phyloP scores from a whole-genome alignment of 345 rosid genomes.

The Arabis alpina region DNA sequence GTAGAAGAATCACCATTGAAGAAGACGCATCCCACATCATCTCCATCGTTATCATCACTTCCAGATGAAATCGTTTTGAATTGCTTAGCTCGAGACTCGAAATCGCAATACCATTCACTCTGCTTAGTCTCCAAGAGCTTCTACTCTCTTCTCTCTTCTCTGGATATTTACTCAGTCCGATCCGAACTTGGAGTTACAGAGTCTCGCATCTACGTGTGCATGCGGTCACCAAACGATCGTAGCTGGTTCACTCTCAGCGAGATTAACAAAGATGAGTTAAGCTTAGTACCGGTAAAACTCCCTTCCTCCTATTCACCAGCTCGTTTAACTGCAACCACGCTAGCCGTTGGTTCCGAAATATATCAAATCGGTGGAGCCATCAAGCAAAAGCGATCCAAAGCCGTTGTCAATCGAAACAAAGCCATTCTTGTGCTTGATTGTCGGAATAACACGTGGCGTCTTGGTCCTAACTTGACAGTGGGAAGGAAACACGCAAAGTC shows the following conservation, averaged over 20 bases:
- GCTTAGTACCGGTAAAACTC: background rate
- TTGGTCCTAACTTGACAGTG: slow-evolving; percentile 54
- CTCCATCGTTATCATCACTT: slow-evolving; percentile 15
- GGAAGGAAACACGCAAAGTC: slow-evolving; percentile 59
- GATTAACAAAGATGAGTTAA: background rate
- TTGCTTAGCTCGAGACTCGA: slow-evolving; percentile 61
- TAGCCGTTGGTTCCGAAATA: slow-evolving; percentile 50
- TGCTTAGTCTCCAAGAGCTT: slow-evolving; percentile 60
- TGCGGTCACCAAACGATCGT: no score
- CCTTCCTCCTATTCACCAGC: background rate
- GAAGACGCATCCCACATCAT: no score
- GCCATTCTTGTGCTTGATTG: slow-evolving; percentile 64
- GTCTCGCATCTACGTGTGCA: slow-evolving; percentile 55
- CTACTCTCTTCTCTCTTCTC: slow-evolving; percentile 54
- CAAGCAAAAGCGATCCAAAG: slow-evolving; percentile 30
- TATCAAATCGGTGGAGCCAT: slow-evolving; percentile 61
- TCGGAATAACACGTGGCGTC: slow-evolving; percentile 60
- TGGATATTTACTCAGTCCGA: slow-evolving; percentile 57
- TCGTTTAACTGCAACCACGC: slow-evolving; percentile 26
- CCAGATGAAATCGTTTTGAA: slow-evolving; percentile 62
- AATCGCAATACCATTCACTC: slow-evolving; percentile 54
- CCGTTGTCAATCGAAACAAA: no score
- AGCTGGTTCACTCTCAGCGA: slow-evolving; percentile 12
- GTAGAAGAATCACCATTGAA: no score
- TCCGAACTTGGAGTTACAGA: slow-evolving; percentile 46